These are phyloP conservation scores for Inga leiocalycina DNA, from an alignment of 306 rosid species.

Conservation along the genomic window DNA sequence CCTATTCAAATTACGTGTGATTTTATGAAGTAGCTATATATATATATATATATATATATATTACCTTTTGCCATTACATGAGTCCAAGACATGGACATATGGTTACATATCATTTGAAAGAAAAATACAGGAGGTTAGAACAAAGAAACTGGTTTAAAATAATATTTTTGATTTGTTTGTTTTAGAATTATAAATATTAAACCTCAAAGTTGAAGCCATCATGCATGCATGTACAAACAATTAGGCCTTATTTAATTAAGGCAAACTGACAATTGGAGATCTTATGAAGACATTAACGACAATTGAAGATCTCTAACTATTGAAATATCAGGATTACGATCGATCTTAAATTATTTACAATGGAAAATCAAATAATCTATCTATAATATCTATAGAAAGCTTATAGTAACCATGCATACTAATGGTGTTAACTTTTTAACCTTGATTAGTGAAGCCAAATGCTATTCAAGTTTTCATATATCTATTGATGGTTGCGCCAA, in stretches of 20 bases:
- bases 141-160: neutral
- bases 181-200: constrained; percentile 30
- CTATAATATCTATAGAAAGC: too few species aligned
- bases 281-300: neutral
- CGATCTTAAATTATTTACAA: neutral
- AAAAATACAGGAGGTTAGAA: neutral
- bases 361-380: neutral
- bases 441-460: too few species aligned
- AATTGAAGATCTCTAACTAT: neutral
- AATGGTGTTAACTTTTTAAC: too few species aligned
- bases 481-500: too few species aligned
- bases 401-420: too few species aligned
- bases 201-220: constrained; percentile 3
- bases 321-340: neutral
- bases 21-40: neutral
- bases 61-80: neutral
- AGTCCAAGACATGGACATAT: neutral
- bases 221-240: constrained; percentile 31
- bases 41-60: neutral
- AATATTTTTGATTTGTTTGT: neutral
- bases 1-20: neutral
- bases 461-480: too few species aligned
- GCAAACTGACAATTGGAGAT: neutral
- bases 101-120: neutral
- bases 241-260: neutral